Conservation (phyloP, 352 stramenopile species). For the Phytophthora kernoviae region DNA sequence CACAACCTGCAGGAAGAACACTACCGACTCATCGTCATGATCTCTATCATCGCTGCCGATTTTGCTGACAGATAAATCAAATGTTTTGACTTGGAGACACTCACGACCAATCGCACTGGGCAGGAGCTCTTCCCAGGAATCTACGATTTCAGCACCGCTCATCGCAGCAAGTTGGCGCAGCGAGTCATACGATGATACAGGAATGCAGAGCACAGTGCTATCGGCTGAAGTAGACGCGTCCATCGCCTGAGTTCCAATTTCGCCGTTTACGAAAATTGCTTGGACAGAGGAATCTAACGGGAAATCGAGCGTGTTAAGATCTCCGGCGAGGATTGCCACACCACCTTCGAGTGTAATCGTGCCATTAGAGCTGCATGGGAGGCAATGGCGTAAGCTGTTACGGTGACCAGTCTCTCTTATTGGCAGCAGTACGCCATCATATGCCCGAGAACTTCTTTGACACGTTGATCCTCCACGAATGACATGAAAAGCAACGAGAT, state of each 20-base stretch:
- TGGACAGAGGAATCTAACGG: conserved; percentile 3
- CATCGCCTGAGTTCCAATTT: conserved; percentile 8
- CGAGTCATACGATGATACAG: conserved; percentile 17
- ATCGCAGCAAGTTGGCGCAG: conserved; percentile 27
- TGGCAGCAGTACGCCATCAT: conserved; percentile 21
- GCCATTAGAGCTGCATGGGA: not conserved
- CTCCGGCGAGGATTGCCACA: conserved; percentile 14
- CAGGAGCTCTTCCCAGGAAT: conserved; percentile 30
- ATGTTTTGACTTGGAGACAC: conserved; percentile 11
- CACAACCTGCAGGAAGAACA: conserved; percentile 21
- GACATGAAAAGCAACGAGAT: conserved; percentile 24
- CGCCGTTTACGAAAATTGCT: conserved; percentile 26
- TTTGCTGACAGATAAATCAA: conserved; percentile 17
- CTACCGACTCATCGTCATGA: conserved; percentile 14
- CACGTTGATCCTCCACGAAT: conserved; percentile 29
- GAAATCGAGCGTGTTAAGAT: conserved; percentile 13
- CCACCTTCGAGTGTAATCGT: conserved; percentile 13
- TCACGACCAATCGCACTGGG: conserved; percentile 23
- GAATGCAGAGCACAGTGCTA: conserved; percentile 19
- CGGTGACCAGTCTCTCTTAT: conserved; percentile 5
- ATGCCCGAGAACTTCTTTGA: conserved; percentile 9
- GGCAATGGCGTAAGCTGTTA: not conserved
- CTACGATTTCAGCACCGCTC: conserved; percentile 32
- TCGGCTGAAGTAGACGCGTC: conserved; percentile 16
- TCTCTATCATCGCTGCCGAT: conserved; percentile 12